phyloP scores from a whole-genome alignment of 2,329 filamentous ascomycete species.

The Chrysoporthe puriensis region DNA sequence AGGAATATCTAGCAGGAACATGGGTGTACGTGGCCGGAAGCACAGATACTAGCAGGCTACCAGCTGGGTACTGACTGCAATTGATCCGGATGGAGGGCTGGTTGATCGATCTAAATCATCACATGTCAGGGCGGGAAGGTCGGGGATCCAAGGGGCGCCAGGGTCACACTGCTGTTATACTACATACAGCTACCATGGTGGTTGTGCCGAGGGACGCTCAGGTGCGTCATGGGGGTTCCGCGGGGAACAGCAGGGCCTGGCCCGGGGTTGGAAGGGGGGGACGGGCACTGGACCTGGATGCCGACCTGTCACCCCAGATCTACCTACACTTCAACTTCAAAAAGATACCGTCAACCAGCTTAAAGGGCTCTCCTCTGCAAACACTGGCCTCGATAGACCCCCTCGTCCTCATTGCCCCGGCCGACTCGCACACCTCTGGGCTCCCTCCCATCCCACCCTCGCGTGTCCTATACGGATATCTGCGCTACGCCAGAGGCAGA shows the following conservation, averaged over 20 bases:
- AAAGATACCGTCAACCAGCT: neutral
- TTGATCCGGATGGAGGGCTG: neutral
- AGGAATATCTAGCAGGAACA: neutral
- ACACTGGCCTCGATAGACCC: neutral
- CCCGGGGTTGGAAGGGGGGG: neutral
- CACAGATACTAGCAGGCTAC: neutral
- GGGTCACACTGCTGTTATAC: neutral
- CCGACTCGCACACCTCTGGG: too few relatives aligned
- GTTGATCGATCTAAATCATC: neutral
- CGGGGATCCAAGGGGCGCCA: neutral
- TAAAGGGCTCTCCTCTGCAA: neutral
- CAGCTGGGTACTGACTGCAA: neutral
- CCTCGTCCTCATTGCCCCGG: neutral
- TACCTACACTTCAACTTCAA: neutral
- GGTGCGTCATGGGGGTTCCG: neutral
- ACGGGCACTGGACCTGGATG: neutral
- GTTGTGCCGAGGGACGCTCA: neutral
- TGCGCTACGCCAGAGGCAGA: too few relatives aligned
- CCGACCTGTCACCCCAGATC: neutral
- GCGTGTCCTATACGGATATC: too few relatives aligned
- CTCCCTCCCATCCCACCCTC: too few relatives aligned
- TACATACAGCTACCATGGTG: neutral
- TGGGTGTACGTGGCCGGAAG: neutral
- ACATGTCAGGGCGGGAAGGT: slow-evolving; percentile 7
- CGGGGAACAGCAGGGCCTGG: neutral